These are phyloP conservation scores for Tylopilus intermedius DNA, from an alignment of 768 basidiomycete genomes.

Conservation along the genomic window DNA sequence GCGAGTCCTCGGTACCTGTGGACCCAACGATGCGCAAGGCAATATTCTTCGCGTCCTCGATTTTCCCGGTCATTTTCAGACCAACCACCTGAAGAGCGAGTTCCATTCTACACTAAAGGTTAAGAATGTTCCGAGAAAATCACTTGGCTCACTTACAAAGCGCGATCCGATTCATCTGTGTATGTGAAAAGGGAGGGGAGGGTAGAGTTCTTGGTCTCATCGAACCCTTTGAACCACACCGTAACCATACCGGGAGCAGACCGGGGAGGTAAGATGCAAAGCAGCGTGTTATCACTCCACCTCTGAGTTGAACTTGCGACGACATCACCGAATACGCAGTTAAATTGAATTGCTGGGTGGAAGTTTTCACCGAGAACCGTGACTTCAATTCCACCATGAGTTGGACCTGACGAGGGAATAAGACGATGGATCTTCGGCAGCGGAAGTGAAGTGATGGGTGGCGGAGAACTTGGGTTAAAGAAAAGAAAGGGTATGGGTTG, in stretches of 20 bases:
- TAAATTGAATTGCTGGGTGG: slow-evolving; percentile 62
- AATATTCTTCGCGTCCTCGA: slow-evolving; percentile 89
- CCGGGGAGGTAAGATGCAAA: slow-evolving; percentile 85
- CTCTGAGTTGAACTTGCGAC: slow-evolving; percentile 78
- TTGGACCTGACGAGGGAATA: slow-evolving; percentile 80
- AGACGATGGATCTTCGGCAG: slow-evolving; percentile 78
- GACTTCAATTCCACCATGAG: slow-evolving; percentile 90
- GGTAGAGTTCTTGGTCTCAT: slow-evolving; percentile 50
- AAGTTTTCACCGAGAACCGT: slow-evolving; percentile 92
- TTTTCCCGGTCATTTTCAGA: slow-evolving; percentile 92
- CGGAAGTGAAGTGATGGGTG: slow-evolving; percentile 45
- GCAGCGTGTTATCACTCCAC: slow-evolving; percentile 90
- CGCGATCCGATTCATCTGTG: slow-evolving; percentile 83
- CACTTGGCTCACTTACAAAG: slow-evolving; percentile 54
- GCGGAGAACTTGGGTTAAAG: slow-evolving; percentile 48
- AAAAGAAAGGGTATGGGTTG: slow-evolving; percentile 57
- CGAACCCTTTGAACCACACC: slow-evolving; percentile 82
- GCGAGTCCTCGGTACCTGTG: slow-evolving; percentile 49
- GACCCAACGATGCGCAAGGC: slow-evolving; percentile 89
- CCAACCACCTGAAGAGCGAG: slow-evolving; percentile 93
- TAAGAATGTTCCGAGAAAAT: slow-evolving; percentile 9
- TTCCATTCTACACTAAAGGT: slow-evolving; percentile 66
- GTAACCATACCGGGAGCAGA: slow-evolving; percentile 78
- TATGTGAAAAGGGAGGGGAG: slow-evolving; percentile 78
- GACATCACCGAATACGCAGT: slow-evolving; percentile 82